These are phyloP conservation scores for Rhizophora mangle DNA, from an alignment of 345 rosid species.

Conservation along the genomic window DNA sequence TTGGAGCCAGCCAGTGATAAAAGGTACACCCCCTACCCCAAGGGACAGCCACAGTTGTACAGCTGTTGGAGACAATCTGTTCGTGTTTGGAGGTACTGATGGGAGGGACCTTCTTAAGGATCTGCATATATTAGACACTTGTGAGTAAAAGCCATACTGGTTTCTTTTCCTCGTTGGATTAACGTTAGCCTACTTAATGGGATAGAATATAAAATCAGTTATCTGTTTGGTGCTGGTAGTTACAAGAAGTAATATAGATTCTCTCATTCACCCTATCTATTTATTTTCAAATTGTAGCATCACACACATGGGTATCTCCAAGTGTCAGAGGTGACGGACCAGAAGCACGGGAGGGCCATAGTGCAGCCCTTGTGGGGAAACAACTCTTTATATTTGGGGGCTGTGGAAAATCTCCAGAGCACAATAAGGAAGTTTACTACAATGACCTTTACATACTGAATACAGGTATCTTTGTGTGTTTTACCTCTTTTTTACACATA, in stretches of 20 bases:
- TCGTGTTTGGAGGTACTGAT: constrained; percentile 95
- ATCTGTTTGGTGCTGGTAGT: background rate
- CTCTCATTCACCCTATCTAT: background rate
- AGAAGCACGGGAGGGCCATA: constrained; percentile 90
- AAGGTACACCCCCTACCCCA: constrained; percentile 71
- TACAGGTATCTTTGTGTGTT: constrained; percentile 51
- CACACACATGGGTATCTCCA: constrained; percentile 86
- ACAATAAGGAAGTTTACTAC: constrained; percentile 73
- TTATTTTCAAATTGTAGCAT: constrained; percentile 44
- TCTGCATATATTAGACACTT: constrained; percentile 73
- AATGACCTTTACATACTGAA: constrained; percentile 82
- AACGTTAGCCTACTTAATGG: background rate
- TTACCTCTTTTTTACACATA: background rate
- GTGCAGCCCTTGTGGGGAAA: constrained; percentile 89
- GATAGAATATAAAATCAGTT: background rate
- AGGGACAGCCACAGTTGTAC: constrained; percentile 97
- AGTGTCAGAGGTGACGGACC: constrained; percentile 91
- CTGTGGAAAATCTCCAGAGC: constrained; percentile 67
- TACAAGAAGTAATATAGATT: constrained; percentile 2
- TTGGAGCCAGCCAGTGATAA: constrained; percentile 76
- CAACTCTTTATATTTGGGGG: constrained; percentile 92
- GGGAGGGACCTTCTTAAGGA: constrained; percentile 76
- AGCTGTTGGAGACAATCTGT: constrained; percentile 63
- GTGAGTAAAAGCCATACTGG: constrained; percentile 41
- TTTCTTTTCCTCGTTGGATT: constrained; percentile 6